A percentile compares a stretch with the other conserved stretches of the same genome.
Evolutionary conservation across 805 yeast genomes (phyloP).

Genomic region (Suhomyces xylopsoci): DNA sequence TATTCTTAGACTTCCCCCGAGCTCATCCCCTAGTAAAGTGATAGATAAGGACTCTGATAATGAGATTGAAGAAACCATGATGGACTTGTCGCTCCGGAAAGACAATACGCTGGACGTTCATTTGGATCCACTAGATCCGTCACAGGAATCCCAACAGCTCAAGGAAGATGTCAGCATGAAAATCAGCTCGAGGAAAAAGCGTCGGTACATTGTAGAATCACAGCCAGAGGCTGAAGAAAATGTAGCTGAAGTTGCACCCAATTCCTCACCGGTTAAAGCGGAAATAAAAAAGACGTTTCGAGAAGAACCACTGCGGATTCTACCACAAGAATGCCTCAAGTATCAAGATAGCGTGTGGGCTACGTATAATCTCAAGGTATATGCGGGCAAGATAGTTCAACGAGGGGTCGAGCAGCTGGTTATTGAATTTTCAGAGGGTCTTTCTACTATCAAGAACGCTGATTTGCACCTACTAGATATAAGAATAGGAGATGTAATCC

Average conservation of each 20-base stretch:
- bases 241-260: not conserved
- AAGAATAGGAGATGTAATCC: conserved; percentile 54
- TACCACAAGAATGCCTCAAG: conserved; percentile 9
- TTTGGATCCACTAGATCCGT: not conserved
- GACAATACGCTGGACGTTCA: not conserved
- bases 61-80: not conserved
- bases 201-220: conserved; percentile 11
- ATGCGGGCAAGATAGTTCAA: conserved; percentile 45
- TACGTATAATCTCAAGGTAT: conserved; percentile 44
- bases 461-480: conserved; percentile 50
- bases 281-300: conserved; percentile 1
- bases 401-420: conserved; percentile 26
- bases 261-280: not conserved
- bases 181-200: not conserved
- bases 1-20: conserved; percentile 4
- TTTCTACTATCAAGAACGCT: conserved; percentile 29
- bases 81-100: not conserved
- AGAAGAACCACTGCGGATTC: conserved; percentile 7
- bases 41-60: not conserved
- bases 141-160: not conserved
- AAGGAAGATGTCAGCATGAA: not conserved
- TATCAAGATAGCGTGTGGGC: conserved; percentile 50
- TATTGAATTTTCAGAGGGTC: conserved; percentile 41
- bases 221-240: conserved; percentile 10
- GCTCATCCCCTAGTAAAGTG: conserved; percentile 6